Evolutionary conservation across 208 protist species (phyloP), one percentile per base, ranked within the genome.

Genomic region (Trypanosomatidae sp.): DNA sequence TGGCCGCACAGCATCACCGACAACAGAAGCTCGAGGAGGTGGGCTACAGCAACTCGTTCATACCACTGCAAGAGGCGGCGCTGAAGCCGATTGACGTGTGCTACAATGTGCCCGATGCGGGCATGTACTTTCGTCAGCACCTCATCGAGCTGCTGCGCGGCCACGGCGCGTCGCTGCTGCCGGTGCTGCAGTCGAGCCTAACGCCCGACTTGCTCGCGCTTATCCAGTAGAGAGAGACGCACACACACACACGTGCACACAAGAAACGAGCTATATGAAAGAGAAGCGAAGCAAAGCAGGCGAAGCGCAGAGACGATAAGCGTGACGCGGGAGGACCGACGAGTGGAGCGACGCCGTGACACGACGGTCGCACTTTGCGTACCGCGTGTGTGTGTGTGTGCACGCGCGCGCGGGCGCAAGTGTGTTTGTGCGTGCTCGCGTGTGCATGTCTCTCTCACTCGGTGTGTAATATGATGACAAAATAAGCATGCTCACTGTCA

Each of bases 1-100:
- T 88, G 35, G 30, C 48, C 23, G 33, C 40, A 10, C 38, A 41
- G 33, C 35, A 51, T 25, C 18, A 52, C 47, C 27, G 38, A 33
- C 22, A 39, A 24, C 35, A 41, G 40, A 15, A 13, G 35, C 38
- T 24, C 6, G 24, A 52, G 45, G 33, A 16, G 50, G 46, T 40
- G 50, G 60, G 22, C 33, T 71, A 75, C 37, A 73, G 56, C 40
- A 89, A 78, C 56, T 58, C 76, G 5, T 92, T 74, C 51, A 86
- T 71, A 46, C 81, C 83, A 13, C 52, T 95, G 43, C 56, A 68
- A 44, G 64, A 68, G 33, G 88, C 88, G n/a, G 56, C 64, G 35
- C 66, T 40, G 23, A 54, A 60, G 21, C 72, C 71, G 16, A 53
- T 70, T 19, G 88, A 95, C 46, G 66, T 86, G 3, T 91, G 80